Conservation (phyloP, 2,329 filamentous ascomycete species). For the Ophiobolus disseminans region DNA sequence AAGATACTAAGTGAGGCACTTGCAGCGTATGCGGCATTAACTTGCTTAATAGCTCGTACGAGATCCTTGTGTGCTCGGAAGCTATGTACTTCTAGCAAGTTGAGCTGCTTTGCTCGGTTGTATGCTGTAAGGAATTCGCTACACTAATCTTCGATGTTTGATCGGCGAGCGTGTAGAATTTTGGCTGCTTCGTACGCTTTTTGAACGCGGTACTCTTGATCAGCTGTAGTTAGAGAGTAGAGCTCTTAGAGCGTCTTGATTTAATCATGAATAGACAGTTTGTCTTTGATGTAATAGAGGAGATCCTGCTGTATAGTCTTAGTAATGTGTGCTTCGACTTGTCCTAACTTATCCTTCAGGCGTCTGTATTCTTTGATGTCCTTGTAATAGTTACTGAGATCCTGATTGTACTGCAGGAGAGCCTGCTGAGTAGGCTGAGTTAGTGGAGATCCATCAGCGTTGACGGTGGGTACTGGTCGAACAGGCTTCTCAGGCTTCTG, state of each 20-base stretch:
- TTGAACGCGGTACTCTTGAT: constrained; percentile 12
- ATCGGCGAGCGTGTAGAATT: constrained; percentile 9
- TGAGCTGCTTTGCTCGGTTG: constrained; percentile 13
- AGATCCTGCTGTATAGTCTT: constrained; percentile 9
- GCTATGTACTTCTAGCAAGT: constrained; percentile 12
- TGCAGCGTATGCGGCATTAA: constrained; percentile 13
- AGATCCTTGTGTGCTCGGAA: constrained; percentile 16
- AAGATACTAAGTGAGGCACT: constrained; percentile 7
- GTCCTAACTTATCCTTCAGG: constrained; percentile 8
- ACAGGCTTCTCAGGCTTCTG: no score
- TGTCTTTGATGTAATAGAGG: constrained; percentile 8
- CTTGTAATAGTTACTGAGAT: constrained; percentile 7
- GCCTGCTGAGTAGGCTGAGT: constrained; percentile 5
- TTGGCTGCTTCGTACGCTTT: no score
- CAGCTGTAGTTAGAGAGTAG: constrained; percentile 9
- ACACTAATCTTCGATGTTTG: constrained; percentile 12
- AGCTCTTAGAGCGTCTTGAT: constrained; percentile 13
- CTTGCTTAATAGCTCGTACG: constrained; percentile 18
- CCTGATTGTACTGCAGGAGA: constrained; percentile 1
- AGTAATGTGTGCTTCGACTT: constrained; percentile 10
- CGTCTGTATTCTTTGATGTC: constrained; percentile 14
- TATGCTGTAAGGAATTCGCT: constrained; percentile 16
- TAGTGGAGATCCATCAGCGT: constrained; percentile 9
- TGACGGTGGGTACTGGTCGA: constrained; percentile 2
- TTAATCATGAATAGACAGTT: constrained; percentile 2